Conservation (phyloP, 2,329 filamentous ascomycete species). For the Pyricularia pennisetigena region DNA sequence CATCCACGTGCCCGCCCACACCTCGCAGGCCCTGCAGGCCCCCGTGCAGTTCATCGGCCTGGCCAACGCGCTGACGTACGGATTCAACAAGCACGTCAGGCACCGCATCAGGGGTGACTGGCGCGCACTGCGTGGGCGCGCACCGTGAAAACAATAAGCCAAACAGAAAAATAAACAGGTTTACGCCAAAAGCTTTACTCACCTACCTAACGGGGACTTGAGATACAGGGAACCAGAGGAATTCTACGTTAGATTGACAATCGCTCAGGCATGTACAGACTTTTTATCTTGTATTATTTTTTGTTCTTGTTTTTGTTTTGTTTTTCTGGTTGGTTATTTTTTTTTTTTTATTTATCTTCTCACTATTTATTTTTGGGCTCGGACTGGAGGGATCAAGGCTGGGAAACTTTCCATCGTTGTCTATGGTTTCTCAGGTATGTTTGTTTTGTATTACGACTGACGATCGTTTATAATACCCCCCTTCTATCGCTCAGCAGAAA, state of each 20-base stretch:
- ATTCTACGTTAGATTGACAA: neutral
- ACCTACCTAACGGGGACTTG: too few species aligned
- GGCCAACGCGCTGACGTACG: conserved; percentile 27
- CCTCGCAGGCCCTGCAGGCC: conserved; percentile 20
- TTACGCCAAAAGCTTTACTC: too few species aligned
- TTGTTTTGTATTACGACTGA: neutral
- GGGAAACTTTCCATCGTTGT: neutral
- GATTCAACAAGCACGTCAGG: conserved; percentile 22
- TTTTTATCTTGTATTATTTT: neutral
- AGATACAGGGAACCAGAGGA: neutral
- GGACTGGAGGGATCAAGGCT: neutral
- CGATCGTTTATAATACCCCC: neutral
- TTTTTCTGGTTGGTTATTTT: neutral
- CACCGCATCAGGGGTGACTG: conserved; percentile 1
- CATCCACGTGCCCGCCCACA: conserved; percentile 19
- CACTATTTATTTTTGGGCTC: neutral
- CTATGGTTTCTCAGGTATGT: neutral
- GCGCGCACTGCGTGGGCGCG: neutral
- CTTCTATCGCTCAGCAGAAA: neutral
- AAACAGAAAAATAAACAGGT: neutral
- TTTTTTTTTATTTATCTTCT: too few species aligned
- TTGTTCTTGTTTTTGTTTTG: too few species aligned
- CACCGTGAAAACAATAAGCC: neutral
- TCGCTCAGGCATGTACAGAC: neutral
- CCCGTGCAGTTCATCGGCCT: conserved; percentile 26